Evolutionary conservation across 2,329 filamentous ascomycete species (phyloP), one percentile per base, ranked within the genome.

Genomic region (Fusarium virguliforme): DNA sequence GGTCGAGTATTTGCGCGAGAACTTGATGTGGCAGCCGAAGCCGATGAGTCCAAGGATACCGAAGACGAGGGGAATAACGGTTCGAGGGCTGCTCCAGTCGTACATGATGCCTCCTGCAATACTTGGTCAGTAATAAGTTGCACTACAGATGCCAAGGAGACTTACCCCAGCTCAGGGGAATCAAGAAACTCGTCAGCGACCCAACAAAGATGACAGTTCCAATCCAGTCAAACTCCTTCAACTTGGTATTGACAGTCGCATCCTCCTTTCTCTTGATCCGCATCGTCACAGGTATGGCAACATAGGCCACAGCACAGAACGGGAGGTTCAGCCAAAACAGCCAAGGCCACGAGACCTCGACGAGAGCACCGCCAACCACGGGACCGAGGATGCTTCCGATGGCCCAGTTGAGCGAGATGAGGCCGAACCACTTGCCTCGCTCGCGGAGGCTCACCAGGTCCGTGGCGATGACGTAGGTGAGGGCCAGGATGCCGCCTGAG

Each of bases 311-410:
- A 8, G 35, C 73, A n/a, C 73, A 74, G 73, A 90, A 85, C 3
- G 89, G 88, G 2, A 90, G 79, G 70, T 91, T 91, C 71, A 90
- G 83, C 84, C 86, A 92, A 75, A 91, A 90, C 54, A 91, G 86
- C 89, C 89, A 92, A 8, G 86, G 79, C 89, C 89, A 90, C 1
- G 79, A 80, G 46, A 84, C 80, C 62, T 88, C 81, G 4, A 86
- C 82, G 64, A 89, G 87, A 2, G 83, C 86, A 18, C 87, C 88
- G 6, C 89, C 85, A 37, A 86, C 80, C 26, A 87, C 69, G 7
- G 74, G 70, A 1, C 73, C 73, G 24, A 75, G 59, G 34, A 74
- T 73, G 86, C 88, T 88, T 1, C 88, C 88, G 9, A 90, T 68
- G 2, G 85, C 82, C 88, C 86, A 89, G 77, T 86, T 84, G 26